Evolutionary conservation across 2,329 filamentous ascomycete genomes (phyloP).

Genomic region (Pseudohalonectria lignicola): DNA sequence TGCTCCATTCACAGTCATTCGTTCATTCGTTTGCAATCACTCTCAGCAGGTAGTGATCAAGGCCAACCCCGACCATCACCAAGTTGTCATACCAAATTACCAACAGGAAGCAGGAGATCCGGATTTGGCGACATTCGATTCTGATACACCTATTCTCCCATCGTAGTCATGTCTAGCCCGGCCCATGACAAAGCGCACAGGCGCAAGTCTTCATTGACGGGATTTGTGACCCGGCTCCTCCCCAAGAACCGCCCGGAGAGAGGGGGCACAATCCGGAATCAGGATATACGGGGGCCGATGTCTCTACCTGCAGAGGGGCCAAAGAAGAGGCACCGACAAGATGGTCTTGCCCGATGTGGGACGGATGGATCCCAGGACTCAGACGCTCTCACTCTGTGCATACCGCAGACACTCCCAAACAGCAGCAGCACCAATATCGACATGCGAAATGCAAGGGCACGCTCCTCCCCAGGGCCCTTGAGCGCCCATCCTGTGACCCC

Average conservation of each 20-base stretch:
- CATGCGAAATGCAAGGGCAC: no score
- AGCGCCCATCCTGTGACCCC: no score
- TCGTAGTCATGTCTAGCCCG: slow-evolving; percentile 7
- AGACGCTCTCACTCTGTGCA: slow-evolving; percentile 1
- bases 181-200: neutral
- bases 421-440: no score
- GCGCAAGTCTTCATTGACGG: slow-evolving; percentile 4
- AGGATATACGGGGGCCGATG: slow-evolving; percentile 6
- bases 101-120: no score
- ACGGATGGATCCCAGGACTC: neutral
- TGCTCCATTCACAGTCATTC: no score
- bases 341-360: no score
- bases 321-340: no score
- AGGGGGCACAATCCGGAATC: slow-evolving; percentile 31
- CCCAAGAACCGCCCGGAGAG: slow-evolving; percentile 38
- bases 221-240: slow-evolving; percentile 30
- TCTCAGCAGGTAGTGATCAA: slow-evolving; percentile 12
- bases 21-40: neutral
- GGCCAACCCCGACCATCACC: neutral
- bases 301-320: neutral
- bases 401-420: neutral
- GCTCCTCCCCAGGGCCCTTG: no score
- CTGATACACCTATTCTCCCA: no score
- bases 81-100: no score
- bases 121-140: no score